A percentile compares a stretch with the other conserved stretches of the same genome.
Evolutionary conservation across 257 asterid species (phyloP).

Genomic region (Solanum gandarillasii): DNA sequence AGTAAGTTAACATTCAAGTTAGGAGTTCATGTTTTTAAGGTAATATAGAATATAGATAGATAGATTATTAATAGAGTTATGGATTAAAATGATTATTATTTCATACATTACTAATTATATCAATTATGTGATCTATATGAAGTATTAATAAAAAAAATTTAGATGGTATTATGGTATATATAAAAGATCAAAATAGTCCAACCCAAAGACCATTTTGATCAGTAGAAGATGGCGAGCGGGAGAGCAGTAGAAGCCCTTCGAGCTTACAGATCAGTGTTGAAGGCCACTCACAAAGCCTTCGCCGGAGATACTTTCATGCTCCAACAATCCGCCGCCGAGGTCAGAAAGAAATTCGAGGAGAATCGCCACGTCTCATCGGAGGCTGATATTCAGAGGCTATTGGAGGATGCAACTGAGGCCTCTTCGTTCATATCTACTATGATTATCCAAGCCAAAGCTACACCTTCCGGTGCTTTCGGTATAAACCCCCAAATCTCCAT

Average conservation of each 20-base stretch:
- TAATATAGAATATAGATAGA: too few species aligned
- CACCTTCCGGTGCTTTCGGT: slow-evolving; percentile 84
- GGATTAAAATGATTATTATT: background rate
- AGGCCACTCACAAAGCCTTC: slow-evolving; percentile 76
- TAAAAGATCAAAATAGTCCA: background rate
- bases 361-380: slow-evolving; percentile 69
- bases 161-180: background rate
- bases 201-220: background rate
- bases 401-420: slow-evolving; percentile 87
- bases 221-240: slow-evolving; percentile 40
- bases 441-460: slow-evolving; percentile 95
- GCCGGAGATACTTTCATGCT: slow-evolving; percentile 91
- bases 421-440: slow-evolving; percentile 73
- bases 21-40: too few species aligned
- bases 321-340: slow-evolving; percentile 74
- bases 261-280: slow-evolving; percentile 72
- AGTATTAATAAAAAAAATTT: background rate
- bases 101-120: too few species aligned
- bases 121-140: background rate
- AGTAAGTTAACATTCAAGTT: too few species aligned
- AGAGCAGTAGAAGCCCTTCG: slow-evolving; percentile 38
- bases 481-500: background rate
- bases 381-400: slow-evolving; percentile 53
- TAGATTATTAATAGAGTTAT: too few species aligned
- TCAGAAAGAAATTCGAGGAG: slow-evolving; percentile 83